Percentiles rank a stretch among this genome's conserved stretches.
These are phyloP conservation scores for Posidonia oceanica DNA, from an alignment of 116 monocot species.

Conservation along the genomic window DNA sequence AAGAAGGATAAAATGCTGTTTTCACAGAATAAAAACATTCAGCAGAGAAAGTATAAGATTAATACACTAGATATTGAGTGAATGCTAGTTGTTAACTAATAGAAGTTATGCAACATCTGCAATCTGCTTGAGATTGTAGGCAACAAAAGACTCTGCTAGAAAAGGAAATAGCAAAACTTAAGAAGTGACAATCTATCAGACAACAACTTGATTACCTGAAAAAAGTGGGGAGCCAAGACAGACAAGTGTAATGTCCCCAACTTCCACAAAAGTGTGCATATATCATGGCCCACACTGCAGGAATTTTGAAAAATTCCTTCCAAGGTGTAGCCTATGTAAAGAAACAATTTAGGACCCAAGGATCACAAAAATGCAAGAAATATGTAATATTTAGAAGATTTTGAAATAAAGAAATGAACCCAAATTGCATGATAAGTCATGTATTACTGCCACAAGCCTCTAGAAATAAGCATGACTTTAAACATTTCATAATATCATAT, in stretches of 20 bases:
- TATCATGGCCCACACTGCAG: conserved; percentile 97
- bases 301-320: conserved; percentile 79
- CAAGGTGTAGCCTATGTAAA: conserved; percentile 69
- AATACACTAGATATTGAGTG: no score
- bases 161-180: no score
- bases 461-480: neutral
- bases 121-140: no score
- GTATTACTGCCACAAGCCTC: neutral
- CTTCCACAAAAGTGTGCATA: conserved; percentile 99
- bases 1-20: no score
- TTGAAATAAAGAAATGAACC: no score
- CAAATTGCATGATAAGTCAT: neutral
- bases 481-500: neutral
- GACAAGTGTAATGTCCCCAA: conserved; percentile 97
- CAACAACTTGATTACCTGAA: conserved; percentile 50
- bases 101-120: no score
- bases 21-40: no score
- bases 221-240: conserved; percentile 97
- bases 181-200: neutral
- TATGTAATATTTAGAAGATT: no score
- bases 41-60: no score
- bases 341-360: conserved; percentile 1
- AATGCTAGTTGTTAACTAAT: no score
- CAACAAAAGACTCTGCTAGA: no score
- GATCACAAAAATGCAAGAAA: no score